Evolutionary conservation across 192 early-diverging fungal genomes (phyloP).

Genomic region (Mortierella antarctica): DNA sequence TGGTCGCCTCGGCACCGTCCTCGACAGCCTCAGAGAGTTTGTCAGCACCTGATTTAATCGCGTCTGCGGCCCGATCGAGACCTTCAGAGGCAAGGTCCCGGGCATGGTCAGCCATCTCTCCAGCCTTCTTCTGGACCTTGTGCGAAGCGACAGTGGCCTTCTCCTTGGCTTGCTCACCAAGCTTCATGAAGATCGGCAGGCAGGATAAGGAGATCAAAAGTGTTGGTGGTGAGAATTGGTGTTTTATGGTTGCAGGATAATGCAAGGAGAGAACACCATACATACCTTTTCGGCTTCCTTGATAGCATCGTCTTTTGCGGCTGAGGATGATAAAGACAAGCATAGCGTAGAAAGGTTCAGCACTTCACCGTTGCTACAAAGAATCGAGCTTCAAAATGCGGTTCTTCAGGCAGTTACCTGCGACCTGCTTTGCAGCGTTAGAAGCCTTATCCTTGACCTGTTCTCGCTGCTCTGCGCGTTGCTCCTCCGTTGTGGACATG

Average conservation of each 20-base stretch:
- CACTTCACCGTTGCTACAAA: background rate
- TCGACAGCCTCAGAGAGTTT: conserved; percentile 20
- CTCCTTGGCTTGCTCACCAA: conserved; percentile 38
- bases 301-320: conserved; percentile 28
- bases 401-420: conserved; percentile 4
- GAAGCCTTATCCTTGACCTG: conserved; percentile 26
- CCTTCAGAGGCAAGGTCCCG: conserved; percentile 32
- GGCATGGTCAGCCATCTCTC: conserved; percentile 33
- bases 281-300: conserved; percentile 48
- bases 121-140: conserved; percentile 28
- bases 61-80: conserved; percentile 26
- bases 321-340: background rate
- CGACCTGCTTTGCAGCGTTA: conserved; percentile 15
- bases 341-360: background rate
- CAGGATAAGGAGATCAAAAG: background rate
- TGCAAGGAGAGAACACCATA: background rate
- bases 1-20: conserved; percentile 18
- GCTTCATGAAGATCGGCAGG: background rate
- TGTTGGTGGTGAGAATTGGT: background rate
- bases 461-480: conserved; percentile 26
- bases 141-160: conserved; percentile 26
- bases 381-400: background rate
- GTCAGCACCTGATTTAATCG: conserved; percentile 20
- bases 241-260: background rate
- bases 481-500: conserved; percentile 49